These are phyloP conservation scores for Amanita brunnescens DNA, from an alignment of 768 basidiomycete species.

Conservation along the genomic window DNA sequence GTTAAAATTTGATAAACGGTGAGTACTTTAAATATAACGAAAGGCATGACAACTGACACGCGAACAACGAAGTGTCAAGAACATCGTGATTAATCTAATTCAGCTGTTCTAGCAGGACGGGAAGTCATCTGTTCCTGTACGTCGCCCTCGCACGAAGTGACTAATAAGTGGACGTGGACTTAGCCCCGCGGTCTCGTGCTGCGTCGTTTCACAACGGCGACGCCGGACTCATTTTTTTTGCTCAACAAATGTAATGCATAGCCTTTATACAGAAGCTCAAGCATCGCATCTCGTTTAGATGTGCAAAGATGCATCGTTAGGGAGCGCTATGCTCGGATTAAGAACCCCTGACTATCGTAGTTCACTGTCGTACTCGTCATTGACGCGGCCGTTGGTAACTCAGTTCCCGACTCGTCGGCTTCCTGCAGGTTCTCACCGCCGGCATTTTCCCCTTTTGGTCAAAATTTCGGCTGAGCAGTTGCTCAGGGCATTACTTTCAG, in stretches of 20 bases:
- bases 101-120: neutral
- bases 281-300: neutral
- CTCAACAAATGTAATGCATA: neutral
- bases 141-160: neutral
- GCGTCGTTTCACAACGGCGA: neutral
- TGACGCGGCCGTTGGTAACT: neutral
- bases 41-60: neutral
- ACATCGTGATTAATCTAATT: neutral
- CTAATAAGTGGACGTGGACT: neutral
- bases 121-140: neutral
- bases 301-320: neutral
- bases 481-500: neutral
- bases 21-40: neutral
- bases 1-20: neutral
- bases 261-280: slow-evolving; percentile 1
- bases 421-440: neutral
- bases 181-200: neutral
- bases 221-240: neutral
- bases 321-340: neutral
- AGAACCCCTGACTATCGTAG: neutral
- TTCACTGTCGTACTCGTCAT: neutral
- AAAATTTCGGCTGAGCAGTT: neutral
- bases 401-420: neutral
- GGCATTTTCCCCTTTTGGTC: neutral
- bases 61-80: neutral